Conservation (phyloP, 2,329 filamentous ascomycete genomes). For the Hymenoscyphus linearis region DNA sequence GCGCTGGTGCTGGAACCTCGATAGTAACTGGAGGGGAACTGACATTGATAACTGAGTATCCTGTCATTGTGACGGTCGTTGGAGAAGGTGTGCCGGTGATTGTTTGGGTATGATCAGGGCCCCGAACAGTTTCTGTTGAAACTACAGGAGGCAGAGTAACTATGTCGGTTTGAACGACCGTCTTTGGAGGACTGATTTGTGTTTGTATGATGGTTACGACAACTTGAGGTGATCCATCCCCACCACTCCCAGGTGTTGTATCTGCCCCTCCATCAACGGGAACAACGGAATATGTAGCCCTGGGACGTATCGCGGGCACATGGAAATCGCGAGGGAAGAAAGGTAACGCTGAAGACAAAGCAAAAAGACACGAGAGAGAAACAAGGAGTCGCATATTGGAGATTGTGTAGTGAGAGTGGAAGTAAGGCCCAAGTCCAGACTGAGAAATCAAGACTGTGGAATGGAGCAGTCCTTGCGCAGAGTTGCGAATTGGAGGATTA, state of each 20-base stretch:
- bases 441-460: not conserved
- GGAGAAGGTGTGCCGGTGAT: constrained; percentile 21
- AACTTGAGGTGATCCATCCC: not conserved
- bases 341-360: constrained; percentile 22
- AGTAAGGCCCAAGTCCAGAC: not conserved
- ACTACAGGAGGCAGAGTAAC: constrained; percentile 21
- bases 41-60: constrained; percentile 30
- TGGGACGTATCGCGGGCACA: constrained; percentile 15
- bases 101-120: constrained; percentile 23
- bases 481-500: constrained; percentile 11
- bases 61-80: constrained; percentile 19
- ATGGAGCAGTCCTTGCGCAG: not conserved
- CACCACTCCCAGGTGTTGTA: constrained; percentile 9
- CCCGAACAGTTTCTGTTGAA: constrained; percentile 22
- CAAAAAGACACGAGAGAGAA: constrained; percentile 25
- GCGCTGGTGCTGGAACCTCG: constrained; percentile 11
- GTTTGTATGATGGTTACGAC: constrained; percentile 25
- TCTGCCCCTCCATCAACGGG: constrained; percentile 31
- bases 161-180: constrained; percentile 24
- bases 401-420: not conserved
- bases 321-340: constrained; percentile 16
- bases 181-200: constrained; percentile 20
- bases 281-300: constrained; percentile 33
- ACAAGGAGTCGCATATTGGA: constrained; percentile 27
- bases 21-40: constrained; percentile 22